These are phyloP conservation scores for Raffaelea ambrosiae DNA, from an alignment of 2,329 filamentous ascomycete genomes.

Conservation along the genomic window DNA sequence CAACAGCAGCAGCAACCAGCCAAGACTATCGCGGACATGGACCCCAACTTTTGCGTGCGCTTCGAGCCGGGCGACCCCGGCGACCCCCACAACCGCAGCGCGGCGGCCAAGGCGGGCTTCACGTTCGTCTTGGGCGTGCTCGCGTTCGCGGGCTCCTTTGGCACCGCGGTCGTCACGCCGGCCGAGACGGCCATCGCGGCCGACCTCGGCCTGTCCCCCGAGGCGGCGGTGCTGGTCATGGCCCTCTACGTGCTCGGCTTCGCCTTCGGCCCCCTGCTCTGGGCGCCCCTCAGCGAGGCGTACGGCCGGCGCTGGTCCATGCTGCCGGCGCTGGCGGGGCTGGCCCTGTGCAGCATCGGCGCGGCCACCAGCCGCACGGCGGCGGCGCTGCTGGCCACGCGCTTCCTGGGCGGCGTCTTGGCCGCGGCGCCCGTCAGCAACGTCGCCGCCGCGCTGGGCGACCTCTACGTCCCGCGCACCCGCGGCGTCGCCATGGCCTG, in stretches of 20 bases:
- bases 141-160: conserved; percentile 38
- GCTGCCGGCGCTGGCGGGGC: conserved; percentile 30
- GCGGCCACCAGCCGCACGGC: conserved; percentile 36
- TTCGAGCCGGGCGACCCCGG: conserved; percentile 22
- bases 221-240: conserved; percentile 34
- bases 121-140: conserved; percentile 40
- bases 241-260: conserved; percentile 35
- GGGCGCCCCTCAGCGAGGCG: conserved; percentile 33
- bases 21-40: conserved; percentile 1
- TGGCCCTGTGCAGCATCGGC: conserved; percentile 36
- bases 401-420: conserved; percentile 58
- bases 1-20: too few relatives aligned
- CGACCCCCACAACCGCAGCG: conserved; percentile 39
- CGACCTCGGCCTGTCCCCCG: conserved; percentile 31
- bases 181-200: conserved; percentile 31
- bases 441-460: conserved; percentile 53
- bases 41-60: conserved; percentile 7
- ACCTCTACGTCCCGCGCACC: conserved; percentile 48
- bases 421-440: conserved; percentile 57
- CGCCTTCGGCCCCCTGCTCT: conserved; percentile 29
- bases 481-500: conserved; percentile 43
- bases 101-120: conserved; percentile 34
- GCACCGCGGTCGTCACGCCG: conserved; percentile 40
- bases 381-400: conserved; percentile 51
- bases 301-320: conserved; percentile 35